phyloP scores from a whole-genome alignment of 2,329 filamentous ascomycete genomes.

The Neonectria hederae region DNA sequence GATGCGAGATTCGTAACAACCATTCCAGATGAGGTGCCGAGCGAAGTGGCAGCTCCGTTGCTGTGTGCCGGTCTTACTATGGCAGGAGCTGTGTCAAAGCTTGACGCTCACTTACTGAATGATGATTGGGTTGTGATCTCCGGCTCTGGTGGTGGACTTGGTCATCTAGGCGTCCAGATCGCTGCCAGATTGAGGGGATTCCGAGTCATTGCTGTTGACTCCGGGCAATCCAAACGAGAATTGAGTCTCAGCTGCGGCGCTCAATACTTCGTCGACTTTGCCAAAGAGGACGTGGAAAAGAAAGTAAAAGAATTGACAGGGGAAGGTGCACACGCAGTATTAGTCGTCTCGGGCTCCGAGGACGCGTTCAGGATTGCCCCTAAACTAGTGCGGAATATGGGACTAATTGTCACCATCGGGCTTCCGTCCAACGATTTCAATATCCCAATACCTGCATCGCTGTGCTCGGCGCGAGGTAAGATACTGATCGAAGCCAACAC shows the following conservation, averaged over 20 bases:
- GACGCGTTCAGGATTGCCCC: conserved; percentile 40
- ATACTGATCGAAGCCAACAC: accelerated
- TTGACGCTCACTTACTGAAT: conserved; percentile 7
- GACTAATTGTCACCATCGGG: conserved; percentile 38
- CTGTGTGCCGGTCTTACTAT: conserved; percentile 48
- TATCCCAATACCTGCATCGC: conserved; percentile 37
- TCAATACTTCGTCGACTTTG: conserved; percentile 43
- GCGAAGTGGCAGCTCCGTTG: conserved; percentile 41
- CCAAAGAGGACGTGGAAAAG: conserved; percentile 27
- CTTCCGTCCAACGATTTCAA: conserved; percentile 42
- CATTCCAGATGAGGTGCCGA: conserved; percentile 35
- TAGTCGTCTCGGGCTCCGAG: conserved; percentile 42
- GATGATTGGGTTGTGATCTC: conserved; percentile 46
- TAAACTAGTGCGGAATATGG: conserved; percentile 39
- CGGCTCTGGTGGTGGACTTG: conserved; percentile 46
- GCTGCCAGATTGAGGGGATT: conserved; percentile 31
- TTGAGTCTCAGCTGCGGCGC: conserved; percentile 40
- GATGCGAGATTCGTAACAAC: conserved; percentile 42
- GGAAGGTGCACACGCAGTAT: conserved; percentile 41
- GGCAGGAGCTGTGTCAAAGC: conserved; percentile 40
- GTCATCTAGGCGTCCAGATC: conserved; percentile 47
- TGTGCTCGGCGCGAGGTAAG: conserved; percentile 37
- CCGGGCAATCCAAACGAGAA: conserved; percentile 32
- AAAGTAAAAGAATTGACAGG: conserved; percentile 37
- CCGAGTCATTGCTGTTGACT: conserved; percentile 45